These are phyloP conservation scores for Polytrichum commune DNA, from an alignment of 225 moss, liverwort and hornwort genomes.

Conservation along the genomic window DNA sequence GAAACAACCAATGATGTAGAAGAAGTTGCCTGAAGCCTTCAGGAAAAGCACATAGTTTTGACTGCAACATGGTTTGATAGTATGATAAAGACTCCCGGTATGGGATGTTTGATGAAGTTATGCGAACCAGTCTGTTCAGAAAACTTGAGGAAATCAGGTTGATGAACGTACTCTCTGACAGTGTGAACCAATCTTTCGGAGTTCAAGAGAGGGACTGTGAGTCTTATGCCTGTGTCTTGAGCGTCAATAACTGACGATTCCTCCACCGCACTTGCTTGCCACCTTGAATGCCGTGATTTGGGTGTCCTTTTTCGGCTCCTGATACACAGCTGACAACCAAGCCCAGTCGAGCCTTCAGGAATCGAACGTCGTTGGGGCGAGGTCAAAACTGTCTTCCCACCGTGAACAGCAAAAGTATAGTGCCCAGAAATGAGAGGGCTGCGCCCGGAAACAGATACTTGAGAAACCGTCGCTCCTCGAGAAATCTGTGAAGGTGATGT, in stretches of 20 bases:
- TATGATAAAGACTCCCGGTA: too few relatives aligned
- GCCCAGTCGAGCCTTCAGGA: conserved; percentile 29
- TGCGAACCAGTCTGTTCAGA: neutral
- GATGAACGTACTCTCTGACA: conserved; percentile 39
- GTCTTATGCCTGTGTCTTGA: conserved; percentile 16
- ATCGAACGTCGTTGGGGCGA: conserved; percentile 8
- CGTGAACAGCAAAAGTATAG: conserved; percentile 16
- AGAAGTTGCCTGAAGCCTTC: neutral
- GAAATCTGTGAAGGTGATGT: conserved; percentile 27
- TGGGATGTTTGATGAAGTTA: neutral
- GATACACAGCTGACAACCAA: conserved; percentile 43
- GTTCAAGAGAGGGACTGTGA: conserved; percentile 11
- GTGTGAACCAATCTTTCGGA: conserved; percentile 25
- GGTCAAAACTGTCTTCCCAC: conserved; percentile 16
- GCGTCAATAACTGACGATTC: conserved; percentile 27
- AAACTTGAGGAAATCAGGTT: neutral
- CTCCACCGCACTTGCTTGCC: conserved; percentile 36
- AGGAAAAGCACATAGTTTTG: neutral
- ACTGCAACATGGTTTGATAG: too few relatives aligned
- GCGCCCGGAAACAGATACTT: conserved; percentile 23
- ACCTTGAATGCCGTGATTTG: conserved; percentile 28
- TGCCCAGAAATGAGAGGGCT: conserved; percentile 17
- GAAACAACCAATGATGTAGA: neutral
- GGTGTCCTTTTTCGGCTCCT: conserved; percentile 13
- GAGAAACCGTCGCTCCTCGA: conserved; percentile 28